Evolutionary conservation across 2,329 filamentous ascomycete species (phyloP), one percentile per base, ranked within the genome.

Genomic region (Chrysosporium keratinophilum): DNA sequence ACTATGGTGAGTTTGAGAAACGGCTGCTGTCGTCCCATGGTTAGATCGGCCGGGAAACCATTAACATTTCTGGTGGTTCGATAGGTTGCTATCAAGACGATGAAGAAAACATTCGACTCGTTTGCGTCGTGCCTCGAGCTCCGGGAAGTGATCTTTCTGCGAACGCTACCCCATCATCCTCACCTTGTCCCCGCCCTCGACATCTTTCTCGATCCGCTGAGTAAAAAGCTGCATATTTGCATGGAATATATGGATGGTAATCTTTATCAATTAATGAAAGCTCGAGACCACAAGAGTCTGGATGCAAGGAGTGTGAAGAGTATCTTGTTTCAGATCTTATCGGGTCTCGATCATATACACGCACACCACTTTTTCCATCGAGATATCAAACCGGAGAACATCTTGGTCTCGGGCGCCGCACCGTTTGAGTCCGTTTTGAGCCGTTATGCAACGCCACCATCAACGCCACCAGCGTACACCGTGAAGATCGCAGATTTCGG

Each of bases 201-300:
- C 72, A 98, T 98, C 65, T 98, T 98, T 72, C 82, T 98, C 64
- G 93, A 98, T 66, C 93, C 93, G 0, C 87, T 88, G 69, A 95
- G 81, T 73, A 94, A 90, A 74, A 95, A 96, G 73, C 82, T 98
- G 43, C 93, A 98, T 71, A 98, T 98, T 61, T 84, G 82, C 66
- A 98, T 98, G 93, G 93, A 98, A 74, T 96, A 95, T 72, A 98
- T 98, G 93, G 93, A 98, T 69, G 93, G 93, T 49, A 98, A 98
- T 70, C 78, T 98, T 1, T 98, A 98, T 71, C 93, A 98, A 71
- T 74, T 98, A 59, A 98, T 98, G 93, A 98, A 98, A 75, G 85
- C 93, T 50, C 83, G 93, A 56, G 93, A 98, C 62, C 91, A 96
- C 76, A 97, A 97, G 71, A 85, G 78, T 59, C 78, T 98, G 28